These are phyloP conservation scores for Trichoderma breve DNA, from an alignment of 2,329 filamentous ascomycete genomes.

Conservation along the genomic window DNA sequence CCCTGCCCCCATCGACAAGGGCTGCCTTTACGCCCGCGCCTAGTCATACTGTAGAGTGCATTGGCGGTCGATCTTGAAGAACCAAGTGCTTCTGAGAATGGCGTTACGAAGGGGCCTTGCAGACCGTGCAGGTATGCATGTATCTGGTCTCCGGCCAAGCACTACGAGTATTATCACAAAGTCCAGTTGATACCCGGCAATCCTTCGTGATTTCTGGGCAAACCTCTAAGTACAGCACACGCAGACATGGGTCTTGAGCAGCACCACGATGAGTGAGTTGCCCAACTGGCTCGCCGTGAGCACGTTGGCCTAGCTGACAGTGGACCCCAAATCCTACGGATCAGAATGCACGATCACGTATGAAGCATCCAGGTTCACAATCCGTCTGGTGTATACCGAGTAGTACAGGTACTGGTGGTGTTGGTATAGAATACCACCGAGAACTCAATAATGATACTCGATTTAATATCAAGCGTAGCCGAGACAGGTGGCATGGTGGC, in stretches of 20 bases:
- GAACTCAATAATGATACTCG: neutral
- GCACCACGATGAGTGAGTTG: neutral
- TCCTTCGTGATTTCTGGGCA: neutral
- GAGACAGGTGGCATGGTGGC: neutral
- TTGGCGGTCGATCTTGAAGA: conserved; percentile 19
- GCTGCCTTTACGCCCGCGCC: conserved; percentile 15
- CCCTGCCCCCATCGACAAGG: conserved; percentile 4
- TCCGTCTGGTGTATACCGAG: neutral
- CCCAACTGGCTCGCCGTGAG: neutral
- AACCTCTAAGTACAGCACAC: neutral
- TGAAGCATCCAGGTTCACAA: neutral
- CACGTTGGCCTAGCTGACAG: neutral
- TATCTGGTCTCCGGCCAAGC: neutral
- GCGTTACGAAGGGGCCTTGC: neutral
- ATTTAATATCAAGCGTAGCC: neutral
- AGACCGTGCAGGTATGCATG: neutral
- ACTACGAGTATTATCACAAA: neutral
- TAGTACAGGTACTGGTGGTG: neutral
- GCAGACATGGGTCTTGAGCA: neutral
- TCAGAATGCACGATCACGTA: neutral
- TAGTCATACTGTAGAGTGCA: conserved; percentile 12
- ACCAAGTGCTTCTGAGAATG: conserved; percentile 6
- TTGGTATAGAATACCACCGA: neutral
- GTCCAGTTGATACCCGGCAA: neutral
- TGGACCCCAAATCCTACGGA: neutral